phyloP scores from a whole-genome alignment of 2,329 filamentous ascomycete species.

The Phyllosticta citrichinensis region DNA sequence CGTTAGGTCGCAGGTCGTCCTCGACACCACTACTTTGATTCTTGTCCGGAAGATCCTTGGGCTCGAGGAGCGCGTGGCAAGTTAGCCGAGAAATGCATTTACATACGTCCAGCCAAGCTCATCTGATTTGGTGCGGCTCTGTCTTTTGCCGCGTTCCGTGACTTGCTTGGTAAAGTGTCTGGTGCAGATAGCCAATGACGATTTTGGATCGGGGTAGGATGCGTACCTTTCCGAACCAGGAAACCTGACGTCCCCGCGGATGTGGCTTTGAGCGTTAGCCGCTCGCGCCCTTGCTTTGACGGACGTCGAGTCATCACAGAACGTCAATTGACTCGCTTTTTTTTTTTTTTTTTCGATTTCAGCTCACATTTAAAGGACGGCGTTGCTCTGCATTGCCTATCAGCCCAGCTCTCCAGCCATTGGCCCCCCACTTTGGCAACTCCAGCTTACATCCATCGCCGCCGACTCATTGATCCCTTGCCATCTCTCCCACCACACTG shows the following conservation, averaged over 20 bases:
- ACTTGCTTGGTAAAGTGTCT: not conserved
- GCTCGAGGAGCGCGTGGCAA: not conserved
- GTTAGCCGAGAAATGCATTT: not conserved
- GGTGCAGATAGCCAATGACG: not conserved
- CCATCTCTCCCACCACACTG: not conserved
- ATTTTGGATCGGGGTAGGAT: not conserved
- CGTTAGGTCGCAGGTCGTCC: too few relatives aligned
- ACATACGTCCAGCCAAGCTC: not conserved
- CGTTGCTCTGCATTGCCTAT: not conserved
- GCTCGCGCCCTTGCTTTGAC: not conserved
- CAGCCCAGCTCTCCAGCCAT: not conserved
- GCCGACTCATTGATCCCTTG: not conserved
- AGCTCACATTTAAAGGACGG: not conserved
- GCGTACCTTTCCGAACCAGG: not conserved
- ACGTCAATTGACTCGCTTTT: not conserved
- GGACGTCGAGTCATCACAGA: not conserved
- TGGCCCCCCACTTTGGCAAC: not conserved
- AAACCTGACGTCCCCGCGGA: not conserved
- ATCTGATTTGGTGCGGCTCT: not conserved
- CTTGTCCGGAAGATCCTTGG: not conserved
- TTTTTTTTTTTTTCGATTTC: not conserved
- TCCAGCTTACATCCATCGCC: not conserved
- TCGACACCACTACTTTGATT: too few relatives aligned
- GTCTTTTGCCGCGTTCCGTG: not conserved
- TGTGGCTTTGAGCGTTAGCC: not conserved